Evolutionary conservation across 345 rosid genomes (phyloP), one percentile per base, ranked within the genome.

Genomic region (Crucihimalaya himalaica): DNA sequence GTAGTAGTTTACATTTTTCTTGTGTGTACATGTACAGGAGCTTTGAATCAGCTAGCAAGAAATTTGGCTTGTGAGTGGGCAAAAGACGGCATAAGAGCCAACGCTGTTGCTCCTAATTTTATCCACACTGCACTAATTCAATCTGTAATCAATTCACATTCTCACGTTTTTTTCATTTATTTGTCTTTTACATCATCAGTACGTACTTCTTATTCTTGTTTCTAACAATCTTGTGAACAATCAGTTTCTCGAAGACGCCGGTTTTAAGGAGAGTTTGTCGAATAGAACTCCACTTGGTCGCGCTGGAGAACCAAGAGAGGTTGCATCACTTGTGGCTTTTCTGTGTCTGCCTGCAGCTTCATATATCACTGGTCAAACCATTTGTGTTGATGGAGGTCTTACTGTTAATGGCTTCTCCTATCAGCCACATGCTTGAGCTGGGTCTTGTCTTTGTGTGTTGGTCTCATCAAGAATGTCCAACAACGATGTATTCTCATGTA

Each of bases 1-100:
- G 8, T 42, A 42, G 50, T 45, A 45, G 8, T 45, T 7, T 12
- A 48, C 28, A 1, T 40, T 13, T 34, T 21, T 4, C 7, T 8
- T 28, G 5, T 20, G 14, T 27, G 50, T n/a, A 8, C n/a, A 6
- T 45, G n/a, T 27, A 14, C 16, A 72, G 76, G 86, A 46, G 92
- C 92, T 6, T 58, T 84, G 55, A 83, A 79, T 53, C 90, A 83
- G 55, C 76, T 87, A 25, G 75, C 89, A 2, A 87, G 70, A 70
- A 81, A 82, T 54, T 79, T 86, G 75, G 87, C 93, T 32, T 88
- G 91, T 39, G 93, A 88, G 63, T 86, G 96, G 90, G 91, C 87
- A 12, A 83, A 71, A 14, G 91, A 88, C 69, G 81, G 77, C 27
- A 88, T 88, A 74, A 80, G 90, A 70, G 52, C 72, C 15, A 87